phyloP scores from a whole-genome alignment of 352 stramenopile genomes.

The Pythium volutum region DNA sequence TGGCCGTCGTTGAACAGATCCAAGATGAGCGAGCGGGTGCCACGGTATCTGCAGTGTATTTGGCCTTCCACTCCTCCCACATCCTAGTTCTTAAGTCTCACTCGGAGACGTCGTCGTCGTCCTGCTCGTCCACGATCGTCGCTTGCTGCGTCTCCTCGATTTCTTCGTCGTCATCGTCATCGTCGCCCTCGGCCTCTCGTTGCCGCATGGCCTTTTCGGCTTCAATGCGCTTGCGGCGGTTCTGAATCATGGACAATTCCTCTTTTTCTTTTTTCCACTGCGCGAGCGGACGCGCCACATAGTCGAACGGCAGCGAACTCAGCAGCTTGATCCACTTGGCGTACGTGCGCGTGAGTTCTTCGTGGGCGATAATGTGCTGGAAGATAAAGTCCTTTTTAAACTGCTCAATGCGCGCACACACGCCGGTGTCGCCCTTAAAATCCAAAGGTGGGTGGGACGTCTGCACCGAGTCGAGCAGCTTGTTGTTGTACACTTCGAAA shows the following conservation, averaged over 20 bases:
- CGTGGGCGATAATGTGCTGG: conserved; percentile 81
- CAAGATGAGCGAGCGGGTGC: too few species aligned
- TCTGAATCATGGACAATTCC: conserved; percentile 30
- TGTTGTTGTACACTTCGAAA: conserved; percentile 86
- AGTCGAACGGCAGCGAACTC: conserved; percentile 67
- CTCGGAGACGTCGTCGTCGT: conserved; percentile 11
- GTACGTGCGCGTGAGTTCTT: conserved; percentile 71
- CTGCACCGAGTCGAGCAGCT: conserved; percentile 66
- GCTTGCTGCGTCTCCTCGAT: not conserved
- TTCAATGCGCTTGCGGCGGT: conserved; percentile 22
- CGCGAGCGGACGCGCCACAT: conserved; percentile 48
- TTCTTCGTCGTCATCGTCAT: not conserved
- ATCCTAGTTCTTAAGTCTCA: not conserved
- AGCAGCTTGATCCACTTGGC: conserved; percentile 78
- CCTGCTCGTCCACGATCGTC: not conserved
- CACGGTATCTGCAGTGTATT: too few species aligned
- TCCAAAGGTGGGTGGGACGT: conserved; percentile 63
- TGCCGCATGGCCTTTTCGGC: conserved; percentile 26
- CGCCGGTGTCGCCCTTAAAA: conserved; percentile 44
- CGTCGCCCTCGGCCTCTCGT: conserved; percentile 8
- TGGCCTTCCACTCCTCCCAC: too few species aligned
- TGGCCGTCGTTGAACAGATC: too few species aligned
- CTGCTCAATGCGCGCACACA: conserved; percentile 53
- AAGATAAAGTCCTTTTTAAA: conserved; percentile 84
- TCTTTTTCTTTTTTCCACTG: conserved; percentile 82